Evolutionary conservation across 345 rosid species (phyloP), one percentile per base, ranked within the genome.

Genomic region (Euphorbia pulcherrima): DNA sequence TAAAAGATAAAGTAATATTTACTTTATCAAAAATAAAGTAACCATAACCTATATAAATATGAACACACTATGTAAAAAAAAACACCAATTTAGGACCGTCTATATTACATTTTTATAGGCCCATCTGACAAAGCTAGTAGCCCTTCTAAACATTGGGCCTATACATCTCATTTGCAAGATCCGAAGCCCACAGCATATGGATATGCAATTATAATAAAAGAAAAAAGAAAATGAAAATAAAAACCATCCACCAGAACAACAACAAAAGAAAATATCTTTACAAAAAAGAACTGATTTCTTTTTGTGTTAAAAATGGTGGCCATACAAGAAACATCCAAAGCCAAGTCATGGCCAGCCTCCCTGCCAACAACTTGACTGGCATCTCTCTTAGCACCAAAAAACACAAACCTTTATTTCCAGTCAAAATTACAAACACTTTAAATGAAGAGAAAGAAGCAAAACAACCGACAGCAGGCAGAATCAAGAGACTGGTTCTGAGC

Each of bases 401-500:
- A 67, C 30, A 68, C 52, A 79, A 61, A 68, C 21, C 29, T 17
- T 17, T 70, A 47, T 17, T 70, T 51, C 70, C 63, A 65, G 27
- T 71, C 20, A 82, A 69, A 78, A 68, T 69, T 59, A 37, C 74
- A 2, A 82, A 51, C 68, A 68, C 71, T 30, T 54, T 67, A 40
- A 73, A 81, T 69, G 81, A 69, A 51, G 75, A 73, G 72, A 48
- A 68, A 29, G 83, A 73, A 77, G 52, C 74, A 65, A 33, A 33
- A 3, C 37, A 33, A 33, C 3, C 37, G 67, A 68, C 82, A 13
- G 85, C 87, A 13, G 90, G 94, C 66, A 88, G 68, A 63, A 77
- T 90, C 83, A 90, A 70, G 70, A 82, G 94, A 56, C 79, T 80
- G 47, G 98, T 87, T 29, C 86, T 93, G 27, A 72, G 80, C 71